Base-by-base conservation (phyloP, 495 filamentous ascomycete genomes). In the Glutinoglossum americanum region DNA sequence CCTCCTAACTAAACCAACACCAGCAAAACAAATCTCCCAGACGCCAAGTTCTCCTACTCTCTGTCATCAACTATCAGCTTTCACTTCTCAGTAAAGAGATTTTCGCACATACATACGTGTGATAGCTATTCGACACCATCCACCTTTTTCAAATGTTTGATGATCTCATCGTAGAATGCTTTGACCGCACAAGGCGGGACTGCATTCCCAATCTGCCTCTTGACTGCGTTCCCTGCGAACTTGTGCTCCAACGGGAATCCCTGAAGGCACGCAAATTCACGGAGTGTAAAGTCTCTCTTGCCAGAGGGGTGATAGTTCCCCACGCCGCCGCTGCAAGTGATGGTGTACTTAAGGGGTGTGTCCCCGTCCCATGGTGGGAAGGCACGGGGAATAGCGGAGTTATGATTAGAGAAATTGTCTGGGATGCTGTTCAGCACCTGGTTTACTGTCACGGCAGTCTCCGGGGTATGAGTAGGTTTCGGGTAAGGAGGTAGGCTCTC, bases 121-220 rank as follows among this genome's bases (percentile, higher is more conserved):
- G n/a, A 28, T 23, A 30, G 1, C 7, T 51, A 25, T 51, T 32
- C 1, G 1, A 53, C 28, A 5, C 56, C 56, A 17, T 92, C 86
- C 0, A 74, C 74, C 32, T 71, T 65, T 53, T 79, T 72, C 26
- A 92, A 62, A 45, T 76, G 75, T 30, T 66, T 70, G 25, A 70
- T 69, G 1, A 89, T 69, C 57, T 81, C 76, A 27, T 68, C 60
- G 61, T 81, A 84, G 0, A 93, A 57, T 0, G 73, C 71, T 44
- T 74, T 68, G 0, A 81, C 82, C 0, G 87, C 68, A 6, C 67
- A 60, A 0, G 89, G 81, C 0, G 88, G 85, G 7, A 93, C 87
- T 0, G 88, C 87, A 65, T 97, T 96, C 0, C 90, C 90, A 60
- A 95, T 85, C 64, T 92, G 86, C 61, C 74, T 82, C 58, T 76